These are phyloP conservation scores for Ramularia collo-cygni DNA, from an alignment of 2,329 filamentous ascomycete genomes.

Conservation along the genomic window DNA sequence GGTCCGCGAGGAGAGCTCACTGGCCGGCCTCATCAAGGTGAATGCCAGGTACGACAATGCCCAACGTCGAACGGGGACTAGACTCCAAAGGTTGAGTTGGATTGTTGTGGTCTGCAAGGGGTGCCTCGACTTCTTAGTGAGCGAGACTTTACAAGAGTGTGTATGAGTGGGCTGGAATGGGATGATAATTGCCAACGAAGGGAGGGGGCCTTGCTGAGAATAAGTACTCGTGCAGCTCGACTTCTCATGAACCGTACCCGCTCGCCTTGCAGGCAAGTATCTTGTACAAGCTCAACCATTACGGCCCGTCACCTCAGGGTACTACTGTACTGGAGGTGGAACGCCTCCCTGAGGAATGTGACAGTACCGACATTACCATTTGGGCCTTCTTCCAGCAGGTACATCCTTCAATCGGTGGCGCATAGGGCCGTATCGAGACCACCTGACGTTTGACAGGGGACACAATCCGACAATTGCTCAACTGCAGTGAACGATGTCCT, in stretches of 20 bases:
- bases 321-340: slow-evolving; percentile 15
- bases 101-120: slow-evolving; percentile 28
- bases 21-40: slow-evolving; percentile 20
- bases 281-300: slow-evolving; percentile 18
- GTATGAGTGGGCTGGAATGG: slow-evolving; percentile 10
- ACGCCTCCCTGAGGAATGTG: slow-evolving; percentile 28
- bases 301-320: slow-evolving; percentile 8
- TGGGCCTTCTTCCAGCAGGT: slow-evolving; percentile 1
- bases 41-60: slow-evolving; percentile 27
- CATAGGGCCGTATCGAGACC: neutral
- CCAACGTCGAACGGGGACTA: slow-evolving; percentile 19
- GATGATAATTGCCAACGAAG: slow-evolving; percentile 17
- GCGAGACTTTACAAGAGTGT: slow-evolving; percentile 9
- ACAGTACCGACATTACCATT: slow-evolving; percentile 14
- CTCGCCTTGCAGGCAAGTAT: slow-evolving; percentile 19
- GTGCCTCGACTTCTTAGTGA: neutral
- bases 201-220: slow-evolving; percentile 22
- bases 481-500: slow-evolving; percentile 5
- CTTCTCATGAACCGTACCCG: slow-evolving; percentile 1
- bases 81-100: slow-evolving; percentile 22
- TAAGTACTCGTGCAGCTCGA: slow-evolving; percentile 24
- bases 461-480: slow-evolving; percentile 13
- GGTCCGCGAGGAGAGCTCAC: slow-evolving; percentile 16
- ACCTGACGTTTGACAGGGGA: slow-evolving; percentile 8
- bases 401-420: slow-evolving; percentile 5